Evolutionary conservation across 1,139 yeast species (phyloP).

Genomic region (Torulaspora globosa): DNA sequence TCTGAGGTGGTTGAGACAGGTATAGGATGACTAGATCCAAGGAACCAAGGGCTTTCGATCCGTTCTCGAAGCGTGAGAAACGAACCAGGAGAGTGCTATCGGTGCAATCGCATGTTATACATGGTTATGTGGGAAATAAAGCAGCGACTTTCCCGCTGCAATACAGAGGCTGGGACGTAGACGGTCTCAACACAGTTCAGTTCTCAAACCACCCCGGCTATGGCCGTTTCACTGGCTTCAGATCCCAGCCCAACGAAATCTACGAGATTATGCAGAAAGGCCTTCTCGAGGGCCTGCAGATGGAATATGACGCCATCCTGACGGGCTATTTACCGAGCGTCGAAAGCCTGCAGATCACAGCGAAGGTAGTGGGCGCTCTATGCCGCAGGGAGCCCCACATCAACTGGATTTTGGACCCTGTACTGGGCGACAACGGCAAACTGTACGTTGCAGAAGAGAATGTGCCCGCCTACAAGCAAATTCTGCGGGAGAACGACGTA

Average conservation of each 20-base stretch:
- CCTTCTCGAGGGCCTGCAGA: constrained; percentile 40
- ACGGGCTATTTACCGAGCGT: constrained; percentile 69
- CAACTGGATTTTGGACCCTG: constrained; percentile 81
- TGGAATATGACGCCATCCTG: constrained; percentile 54
- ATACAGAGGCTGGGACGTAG: constrained; percentile 78
- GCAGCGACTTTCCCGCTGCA: constrained; percentile 81
- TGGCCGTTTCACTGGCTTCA: constrained; percentile 50
- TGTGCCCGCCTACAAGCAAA: constrained; percentile 57
- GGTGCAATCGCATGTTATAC: constrained; percentile 78
- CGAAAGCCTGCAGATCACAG: constrained; percentile 46
- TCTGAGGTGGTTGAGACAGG: neutral
- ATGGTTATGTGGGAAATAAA: constrained; percentile 81
- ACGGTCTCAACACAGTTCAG: constrained; percentile 72
- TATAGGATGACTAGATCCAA: constrained; percentile 3
- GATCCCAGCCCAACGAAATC: constrained; percentile 43
- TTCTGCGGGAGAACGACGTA: constrained; percentile 51
- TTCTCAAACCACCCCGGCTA: constrained; percentile 83
- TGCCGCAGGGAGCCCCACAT: constrained; percentile 20
- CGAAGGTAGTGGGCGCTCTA: constrained; percentile 20
- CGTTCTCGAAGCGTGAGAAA: constrained; percentile 1
- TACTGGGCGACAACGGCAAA: constrained; percentile 86
- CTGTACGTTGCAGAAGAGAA: constrained; percentile 73
- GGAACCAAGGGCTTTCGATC: constrained; percentile 3
- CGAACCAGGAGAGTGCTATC: constrained; percentile 41
- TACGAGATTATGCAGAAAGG: constrained; percentile 45